phyloP scores from a whole-genome alignment of 2,329 filamentous ascomycete species.

The Colletotrichum sp. region DNA sequence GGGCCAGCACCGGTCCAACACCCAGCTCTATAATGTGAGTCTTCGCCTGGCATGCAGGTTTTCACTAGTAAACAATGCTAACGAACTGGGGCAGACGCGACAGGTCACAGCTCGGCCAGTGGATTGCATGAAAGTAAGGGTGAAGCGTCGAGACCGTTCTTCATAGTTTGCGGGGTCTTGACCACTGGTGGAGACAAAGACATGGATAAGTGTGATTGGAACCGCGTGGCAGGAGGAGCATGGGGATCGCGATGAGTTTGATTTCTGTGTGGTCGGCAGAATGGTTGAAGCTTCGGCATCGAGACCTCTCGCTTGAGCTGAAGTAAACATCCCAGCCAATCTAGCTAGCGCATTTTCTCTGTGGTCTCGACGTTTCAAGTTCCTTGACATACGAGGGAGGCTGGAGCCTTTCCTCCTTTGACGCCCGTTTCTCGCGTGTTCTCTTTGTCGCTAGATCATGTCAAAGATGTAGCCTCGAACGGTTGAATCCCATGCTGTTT shows the following conservation, averaged over 20 bases:
- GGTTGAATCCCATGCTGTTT: background rate
- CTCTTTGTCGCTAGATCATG: background rate
- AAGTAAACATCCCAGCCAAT: background rate
- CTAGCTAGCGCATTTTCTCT: background rate
- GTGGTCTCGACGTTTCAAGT: background rate
- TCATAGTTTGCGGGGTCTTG: background rate
- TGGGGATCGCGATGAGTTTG: background rate
- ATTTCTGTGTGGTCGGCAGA: background rate
- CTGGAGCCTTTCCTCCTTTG: background rate
- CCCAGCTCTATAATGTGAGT: constrained; percentile 21
- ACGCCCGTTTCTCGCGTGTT: background rate
- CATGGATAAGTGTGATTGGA: background rate
- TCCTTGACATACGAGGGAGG: background rate
- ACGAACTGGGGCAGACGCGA: constrained; percentile 2
- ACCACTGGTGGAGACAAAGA: background rate
- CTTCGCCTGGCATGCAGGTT: background rate
- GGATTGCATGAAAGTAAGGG: constrained; percentile 17
- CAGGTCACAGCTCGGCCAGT: constrained; percentile 22
- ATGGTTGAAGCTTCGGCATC: background rate
- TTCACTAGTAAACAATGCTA: background rate
- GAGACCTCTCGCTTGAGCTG: background rate
- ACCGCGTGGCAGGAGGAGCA: background rate
- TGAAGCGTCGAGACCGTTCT: background rate
- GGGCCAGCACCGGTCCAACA: constrained; percentile 17
- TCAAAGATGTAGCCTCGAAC: background rate